These are phyloP conservation scores for Orbilia javanica DNA, from an alignment of 2,329 filamentous ascomycete genomes.

Conservation along the genomic window DNA sequence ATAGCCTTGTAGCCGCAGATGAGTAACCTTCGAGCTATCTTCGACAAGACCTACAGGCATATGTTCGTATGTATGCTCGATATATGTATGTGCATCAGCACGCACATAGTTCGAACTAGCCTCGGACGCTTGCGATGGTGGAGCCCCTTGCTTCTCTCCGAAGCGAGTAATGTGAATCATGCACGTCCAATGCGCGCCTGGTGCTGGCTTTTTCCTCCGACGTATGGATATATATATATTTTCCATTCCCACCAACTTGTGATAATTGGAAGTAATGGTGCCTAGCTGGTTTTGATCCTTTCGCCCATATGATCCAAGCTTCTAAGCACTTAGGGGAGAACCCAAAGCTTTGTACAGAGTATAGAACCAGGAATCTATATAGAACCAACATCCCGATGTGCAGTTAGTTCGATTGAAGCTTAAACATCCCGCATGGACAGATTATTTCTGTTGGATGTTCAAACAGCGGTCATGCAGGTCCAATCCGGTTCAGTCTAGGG, in stretches of 20 bases:
- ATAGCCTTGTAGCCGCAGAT: neutral
- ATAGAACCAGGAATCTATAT: no score
- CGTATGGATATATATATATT: neutral
- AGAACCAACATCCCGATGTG: neutral
- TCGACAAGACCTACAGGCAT: neutral
- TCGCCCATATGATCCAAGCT: neutral
- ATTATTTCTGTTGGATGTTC: neutral
- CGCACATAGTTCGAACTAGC: neutral
- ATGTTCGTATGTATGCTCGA: no score
- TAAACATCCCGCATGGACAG: neutral
- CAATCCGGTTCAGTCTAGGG: neutral
- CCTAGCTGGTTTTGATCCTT: neutral
- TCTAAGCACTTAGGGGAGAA: neutral
- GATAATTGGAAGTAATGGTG: neutral
- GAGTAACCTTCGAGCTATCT: no score
- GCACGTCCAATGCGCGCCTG: slow-evolving; percentile 11
- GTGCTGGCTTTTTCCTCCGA: neutral
- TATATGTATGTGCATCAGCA: no score
- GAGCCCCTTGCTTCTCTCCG: slow-evolving; percentile 16
- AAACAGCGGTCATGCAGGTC: slow-evolving; percentile 42
- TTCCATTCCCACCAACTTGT: slow-evolving; percentile 3
- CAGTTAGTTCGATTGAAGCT: no score
- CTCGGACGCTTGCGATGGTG: slow-evolving; percentile 7
- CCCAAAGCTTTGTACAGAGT: neutral
- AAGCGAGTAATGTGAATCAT: slow-evolving; percentile 12